Base-by-base conservation (phyloP, 2,329 filamentous ascomycete species). In the Fusarium lateritium region DNA sequence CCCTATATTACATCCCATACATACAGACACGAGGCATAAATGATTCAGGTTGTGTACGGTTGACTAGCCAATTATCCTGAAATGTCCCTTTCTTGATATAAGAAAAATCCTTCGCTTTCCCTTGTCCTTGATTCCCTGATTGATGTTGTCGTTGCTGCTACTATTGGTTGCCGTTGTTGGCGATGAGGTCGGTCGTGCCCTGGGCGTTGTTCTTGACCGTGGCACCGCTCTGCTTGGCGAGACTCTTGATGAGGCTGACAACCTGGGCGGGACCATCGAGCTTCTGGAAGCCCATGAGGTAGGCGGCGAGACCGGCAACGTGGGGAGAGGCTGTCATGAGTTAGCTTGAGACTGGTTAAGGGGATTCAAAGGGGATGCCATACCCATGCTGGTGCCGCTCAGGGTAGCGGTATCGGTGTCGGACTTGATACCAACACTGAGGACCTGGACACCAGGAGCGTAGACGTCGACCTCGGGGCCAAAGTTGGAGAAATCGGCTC, bases 241-340 rank as follows among this genome's bases (percentile, higher is more conserved):
- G 83, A 63, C 79, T 76, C 79, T 84, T 85, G 74, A 91, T 84
- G 56, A 89, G 83, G 14, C 73, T 79, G 40, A 76, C 78, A 24
- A 85, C 80, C 26, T 74, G 60, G 19, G 56, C 45, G n/a, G 77
- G 69, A 49, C 79, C 78, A 9, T 77, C 81, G 64, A 89, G 77
- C 54, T 77, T 73, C 79, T 88, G 85, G 56, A 89, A 82, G 53
- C 80, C 73, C 81, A 92, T 89, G 33, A 93, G 80, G 78, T 92
- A 93, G 28, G 89, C 89, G 15, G 88, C 89, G 5, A 93, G 82
- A 47, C 91, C 91, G 47, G 88, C 85, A 55, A 92, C 84, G 76
- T 92, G 90, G 2, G 91, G 91, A 14, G 85, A 85, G 26, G 91
- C 89, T 80, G 40, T 26, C 15, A 44, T 31, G 7, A 15, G 49